These are phyloP conservation scores for Fagus sylvatica DNA, from an alignment of 306 rosid species.

Conservation along the genomic window DNA sequence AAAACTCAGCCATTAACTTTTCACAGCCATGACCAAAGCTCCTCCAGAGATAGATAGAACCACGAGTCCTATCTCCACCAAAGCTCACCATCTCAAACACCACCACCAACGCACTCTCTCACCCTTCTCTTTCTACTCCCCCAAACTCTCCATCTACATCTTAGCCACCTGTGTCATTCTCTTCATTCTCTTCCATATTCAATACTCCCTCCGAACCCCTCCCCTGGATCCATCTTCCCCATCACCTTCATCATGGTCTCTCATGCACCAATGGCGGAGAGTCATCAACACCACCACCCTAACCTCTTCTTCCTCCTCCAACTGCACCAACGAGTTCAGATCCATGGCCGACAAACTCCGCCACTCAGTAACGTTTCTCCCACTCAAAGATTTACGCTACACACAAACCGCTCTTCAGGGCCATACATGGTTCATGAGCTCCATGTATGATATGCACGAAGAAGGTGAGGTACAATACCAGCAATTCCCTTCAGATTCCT, in stretches of 20 bases:
- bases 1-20: background rate
- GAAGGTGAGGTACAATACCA: conserved; percentile 68
- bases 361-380: conserved; percentile 57
- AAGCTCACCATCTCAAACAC: conserved; percentile 18
- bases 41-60: conserved; percentile 2
- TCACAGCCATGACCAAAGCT: conserved; percentile 24
- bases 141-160: conserved; percentile 40
- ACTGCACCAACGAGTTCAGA: background rate
- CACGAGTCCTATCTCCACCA: conserved; percentile 7
- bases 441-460: conserved; percentile 49
- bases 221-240: conserved; percentile 9
- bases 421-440: conserved; percentile 84
- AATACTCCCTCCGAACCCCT: conserved; percentile 30
- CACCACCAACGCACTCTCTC: background rate
- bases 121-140: conserved; percentile 19
- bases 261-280: conserved; percentile 33
- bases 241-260: conserved; percentile 17
- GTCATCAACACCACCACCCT: conserved; percentile 13
- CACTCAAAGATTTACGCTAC: conserved; percentile 63
- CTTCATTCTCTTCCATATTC: conserved; percentile 42
- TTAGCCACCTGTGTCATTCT: conserved; percentile 33
- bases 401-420: conserved; percentile 40
- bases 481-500: conserved; percentile 55
- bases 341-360: conserved; percentile 39
- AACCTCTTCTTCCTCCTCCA: background rate